Base-by-base conservation (phyloP, 331 rosid species). In the Saraca asoca region DNA sequence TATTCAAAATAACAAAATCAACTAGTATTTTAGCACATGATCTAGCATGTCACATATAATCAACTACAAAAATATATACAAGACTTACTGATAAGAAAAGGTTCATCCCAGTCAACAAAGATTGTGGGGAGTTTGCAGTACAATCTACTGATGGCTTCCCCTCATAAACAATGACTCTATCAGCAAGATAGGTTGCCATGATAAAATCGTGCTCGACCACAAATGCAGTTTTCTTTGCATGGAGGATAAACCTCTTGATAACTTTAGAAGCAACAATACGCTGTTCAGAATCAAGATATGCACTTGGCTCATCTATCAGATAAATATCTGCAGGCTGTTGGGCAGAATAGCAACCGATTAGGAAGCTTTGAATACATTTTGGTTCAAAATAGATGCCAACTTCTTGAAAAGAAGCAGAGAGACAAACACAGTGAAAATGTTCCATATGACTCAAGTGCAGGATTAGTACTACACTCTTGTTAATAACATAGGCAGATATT, bases 151-250 rank as follows among this genome's bases (percentile, higher is more conserved):
- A 93, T n/a, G 98, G 85, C 61, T 29, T 46, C 19, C 94, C 94
- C 80, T 90, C 97, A 12, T 90, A 93, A 18, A 93, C 98, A 69
- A 93, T 93, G 33, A 93, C 98, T 77, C 97, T 78, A 66, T 93
- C 98, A 15, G 98, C 98, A 75, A 93, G 88, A 81, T 93, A 93
- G 15, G 97, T 87, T 60, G 98, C 98, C 98, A 93, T 93, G 51
- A 93, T 93, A 76, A 93, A 90, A 82, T 93, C 98, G 9, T 93
- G 98, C 78, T 93, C 98, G 7, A 93, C 98, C 59, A 93, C 95
- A 45, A 93, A 93, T 8, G 98, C 98, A 9, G 98, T 93, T 77
- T 93, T 93, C 94, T 93, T 93, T 37, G 98, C 97, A 71, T 93
- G 98, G 68, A 93, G 97, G 66, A 93, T 93, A 74, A 93, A 93